Evolutionary conservation across 805 yeast genomes (phyloP).

Genomic region (Pichia phayaonensis): DNA sequence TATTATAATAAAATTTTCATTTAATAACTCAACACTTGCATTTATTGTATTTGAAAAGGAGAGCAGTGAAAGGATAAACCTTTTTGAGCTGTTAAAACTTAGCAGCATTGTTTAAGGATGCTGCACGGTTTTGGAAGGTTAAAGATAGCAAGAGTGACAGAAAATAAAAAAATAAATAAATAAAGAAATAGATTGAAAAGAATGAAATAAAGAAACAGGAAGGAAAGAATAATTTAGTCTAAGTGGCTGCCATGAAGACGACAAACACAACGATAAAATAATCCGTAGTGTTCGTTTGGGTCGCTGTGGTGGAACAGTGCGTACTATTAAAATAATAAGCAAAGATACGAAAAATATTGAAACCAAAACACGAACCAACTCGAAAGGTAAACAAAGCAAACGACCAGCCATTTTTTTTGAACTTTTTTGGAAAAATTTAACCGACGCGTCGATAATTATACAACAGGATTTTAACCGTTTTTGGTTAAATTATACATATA

Average conservation of each 20-base stretch:
- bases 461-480: neutral
- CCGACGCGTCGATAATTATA: neutral
- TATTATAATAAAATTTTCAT: constrained; percentile 18
- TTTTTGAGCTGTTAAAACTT: neutral
- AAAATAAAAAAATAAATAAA: too few relatives aligned
- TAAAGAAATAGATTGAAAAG: neutral
- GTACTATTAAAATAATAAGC: neutral
- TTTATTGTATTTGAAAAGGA: neutral
- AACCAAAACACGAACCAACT: neutral
- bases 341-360: neutral
- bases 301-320: neutral
- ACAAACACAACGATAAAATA: neutral
- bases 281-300: neutral
- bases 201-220: neutral
- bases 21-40: constrained; percentile 2
- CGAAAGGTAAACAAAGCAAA: neutral
- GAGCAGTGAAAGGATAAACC: neutral
- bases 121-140: neutral
- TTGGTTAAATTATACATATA: neutral
- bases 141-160: too few relatives aligned
- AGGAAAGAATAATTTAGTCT: neutral
- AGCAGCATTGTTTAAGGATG: neutral
- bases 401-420: neutral
- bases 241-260: neutral
- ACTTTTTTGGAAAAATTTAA: neutral